Base-by-base conservation (phyloP, 1,284 basidiomycete genomes). In the Rhodotorula sp. region DNA sequence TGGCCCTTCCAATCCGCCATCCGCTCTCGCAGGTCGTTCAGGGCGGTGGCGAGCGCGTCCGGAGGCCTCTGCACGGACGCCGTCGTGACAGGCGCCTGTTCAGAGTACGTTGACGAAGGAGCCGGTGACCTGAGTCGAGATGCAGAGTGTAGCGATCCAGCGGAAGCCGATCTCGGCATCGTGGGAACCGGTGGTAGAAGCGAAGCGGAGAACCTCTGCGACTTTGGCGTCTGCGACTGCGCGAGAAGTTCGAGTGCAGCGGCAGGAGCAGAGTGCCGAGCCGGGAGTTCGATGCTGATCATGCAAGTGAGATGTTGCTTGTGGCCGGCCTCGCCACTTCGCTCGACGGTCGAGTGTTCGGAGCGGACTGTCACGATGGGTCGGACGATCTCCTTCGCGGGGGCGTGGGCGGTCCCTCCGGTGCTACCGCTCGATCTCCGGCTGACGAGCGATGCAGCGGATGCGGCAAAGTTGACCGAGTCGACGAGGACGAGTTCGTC, bases 1-100 rank as follows among this genome's bases (percentile, higher is more conserved):
- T 95, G 92, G 0, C 91, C 90, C 80, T 95, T 95, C 91, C 93
- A 97, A 82, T 97, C 93, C 69, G 90, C 88, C 72, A 97, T 92
- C 50, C 95, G 88, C 77, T 87, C 87, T 72, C 89, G 86, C 49
- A 98, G 86, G 80, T 98, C 95, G 64, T 91, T 88, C 2, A 92
- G 89, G 76, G 97, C 90, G 50, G 12, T 26, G 14, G 7, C 26
- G 12, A 26, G 54, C 14, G 15, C n/a, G 26, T 16, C 26, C 26
- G n/a, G 54, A 10, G 26, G 23, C 8, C 15, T 16, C 54, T 88
- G 85, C 28, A 82, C 85, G 80, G 95, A 93, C 23, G 56, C n/a
- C 2, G 65, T 64, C 38, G 73, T 38, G 28, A 26, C 26, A 19
- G 26, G 26, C 0, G 54, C 31, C 19, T 16, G 62, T 6, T 52